Percentiles rank a stretch among this genome's conserved stretches.
Evolutionary conservation across 306 rosid genomes (phyloP).

Genomic region (Glycine latifolia): DNA sequence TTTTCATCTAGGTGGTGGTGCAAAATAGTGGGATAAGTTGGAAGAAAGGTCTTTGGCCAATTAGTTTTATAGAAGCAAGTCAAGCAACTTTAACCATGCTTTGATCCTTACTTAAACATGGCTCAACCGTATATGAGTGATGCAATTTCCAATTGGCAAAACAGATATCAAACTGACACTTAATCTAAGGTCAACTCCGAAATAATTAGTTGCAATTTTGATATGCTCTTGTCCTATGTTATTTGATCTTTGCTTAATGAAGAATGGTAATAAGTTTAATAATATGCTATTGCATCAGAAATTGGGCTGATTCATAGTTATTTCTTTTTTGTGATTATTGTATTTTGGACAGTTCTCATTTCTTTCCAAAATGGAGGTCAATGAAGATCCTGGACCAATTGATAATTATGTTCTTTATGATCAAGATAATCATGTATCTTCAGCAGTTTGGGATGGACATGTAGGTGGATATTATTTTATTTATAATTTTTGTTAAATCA

Average conservation of each 20-base stretch:
- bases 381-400: constrained; percentile 78
- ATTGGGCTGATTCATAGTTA: constrained; percentile 10
- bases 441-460: constrained; percentile 98
- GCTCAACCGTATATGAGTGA: constrained; percentile 27
- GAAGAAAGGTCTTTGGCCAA: constrained; percentile 1
- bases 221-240: too few species aligned
- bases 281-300: constrained; percentile 12
- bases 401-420: constrained; percentile 80
- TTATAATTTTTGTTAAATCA: constrained; percentile 1
- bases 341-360: constrained; percentile 43
- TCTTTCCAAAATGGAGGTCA: constrained; percentile 61
- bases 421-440: constrained; percentile 92
- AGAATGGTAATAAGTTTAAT: constrained; percentile 11
- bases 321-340: constrained; percentile 20
- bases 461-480: constrained; percentile 48
- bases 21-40: constrained; percentile 38
- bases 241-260: neutral
- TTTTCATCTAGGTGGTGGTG: constrained; percentile 40
- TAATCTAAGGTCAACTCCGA: constrained; percentile 37
- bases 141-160: constrained; percentile 12
- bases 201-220: constrained; percentile 20
- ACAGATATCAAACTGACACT: too few species aligned
- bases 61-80: constrained; percentile 32
- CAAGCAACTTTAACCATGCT: constrained; percentile 29
- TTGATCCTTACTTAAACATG: constrained; percentile 29